Evolutionary conservation across 768 basidiomycete genomes (phyloP).

Genomic region (Boletus rubroflammeus): DNA sequence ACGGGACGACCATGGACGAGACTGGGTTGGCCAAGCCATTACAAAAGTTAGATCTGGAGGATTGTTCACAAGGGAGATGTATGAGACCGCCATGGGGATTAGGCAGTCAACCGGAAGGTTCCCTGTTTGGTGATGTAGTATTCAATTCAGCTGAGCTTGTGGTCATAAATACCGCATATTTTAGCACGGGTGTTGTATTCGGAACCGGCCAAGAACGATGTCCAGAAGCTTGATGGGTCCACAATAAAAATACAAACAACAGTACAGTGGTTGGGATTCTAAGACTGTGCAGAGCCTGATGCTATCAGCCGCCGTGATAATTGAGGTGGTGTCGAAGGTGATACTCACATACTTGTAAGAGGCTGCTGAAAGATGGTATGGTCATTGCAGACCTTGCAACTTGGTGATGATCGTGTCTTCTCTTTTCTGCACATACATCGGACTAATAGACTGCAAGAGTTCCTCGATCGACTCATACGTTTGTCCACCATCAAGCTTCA

Average conservation of each 20-base stretch:
- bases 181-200: not conserved
- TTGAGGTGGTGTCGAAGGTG: not conserved
- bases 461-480: slow-evolving; percentile 58
- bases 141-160: not conserved
- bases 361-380: not conserved
- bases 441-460: slow-evolving; percentile 52
- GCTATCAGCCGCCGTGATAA: slow-evolving; percentile 2
- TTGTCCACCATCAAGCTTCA: slow-evolving; percentile 25
- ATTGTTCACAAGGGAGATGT: slow-evolving; percentile 56
- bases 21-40: slow-evolving; percentile 51
- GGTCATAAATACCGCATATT: not conserved
- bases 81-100: slow-evolving; percentile 46
- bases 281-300: not conserved
- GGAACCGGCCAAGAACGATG: not conserved
- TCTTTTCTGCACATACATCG: slow-evolving; percentile 46
- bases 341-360: slow-evolving; percentile 9
- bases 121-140: not conserved
- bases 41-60: slow-evolving; percentile 43
- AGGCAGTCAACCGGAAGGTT: slow-evolving; percentile 27
- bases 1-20: slow-evolving; percentile 55
- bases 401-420: slow-evolving; percentile 47
- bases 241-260: slow-evolving; percentile 15
- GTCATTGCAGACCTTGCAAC: slow-evolving; percentile 41
- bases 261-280: not conserved
- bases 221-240: not conserved